These are phyloP conservation scores for Gracilaria domingensis DNA, from an alignment of 23 red algal genomes.

Conservation along the genomic window DNA sequence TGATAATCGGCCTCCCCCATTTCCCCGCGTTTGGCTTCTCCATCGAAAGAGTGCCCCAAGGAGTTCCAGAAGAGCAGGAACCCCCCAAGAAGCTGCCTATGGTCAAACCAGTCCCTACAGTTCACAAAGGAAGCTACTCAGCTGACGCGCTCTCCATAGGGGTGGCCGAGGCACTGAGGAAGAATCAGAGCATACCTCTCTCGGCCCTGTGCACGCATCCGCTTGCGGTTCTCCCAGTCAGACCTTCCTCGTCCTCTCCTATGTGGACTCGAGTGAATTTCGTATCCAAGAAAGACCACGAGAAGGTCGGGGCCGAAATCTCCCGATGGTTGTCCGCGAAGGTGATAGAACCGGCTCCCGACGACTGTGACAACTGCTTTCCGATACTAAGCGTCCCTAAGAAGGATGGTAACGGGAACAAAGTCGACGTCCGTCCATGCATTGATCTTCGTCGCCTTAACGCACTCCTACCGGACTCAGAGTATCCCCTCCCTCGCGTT, in stretches of 20 bases:
- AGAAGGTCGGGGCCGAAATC: not conserved
- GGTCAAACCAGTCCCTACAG: not conserved
- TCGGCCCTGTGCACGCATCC: conserved; percentile 18
- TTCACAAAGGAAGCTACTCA: not conserved
- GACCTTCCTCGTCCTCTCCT: not conserved
- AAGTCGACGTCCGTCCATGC: conserved; percentile 12
- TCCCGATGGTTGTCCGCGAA: not conserved
- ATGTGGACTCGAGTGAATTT: conserved; percentile 36
- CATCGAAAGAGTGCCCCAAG: not conserved
- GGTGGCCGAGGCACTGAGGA: not conserved
- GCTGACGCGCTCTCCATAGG: not conserved
- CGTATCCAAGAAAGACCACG: conserved; percentile 23
- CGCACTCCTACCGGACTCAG: not conserved
- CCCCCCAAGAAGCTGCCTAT: not conserved
- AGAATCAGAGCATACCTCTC: not conserved
- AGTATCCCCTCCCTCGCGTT: conserved; percentile 27
- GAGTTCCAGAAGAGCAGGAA: not conserved
- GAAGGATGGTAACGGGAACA: conserved; percentile 23
- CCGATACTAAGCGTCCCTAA: conserved; percentile 20
- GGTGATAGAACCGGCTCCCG: conserved; percentile 2
- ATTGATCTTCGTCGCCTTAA: conserved; percentile 27
- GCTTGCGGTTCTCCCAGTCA: not conserved
- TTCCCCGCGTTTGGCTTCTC: conserved; percentile 9
- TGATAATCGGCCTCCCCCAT: conserved; percentile 16
- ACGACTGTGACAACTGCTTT: not conserved